These are phyloP conservation scores for Podospora bellae-mahoneyi DNA, from an alignment of 495 filamentous ascomycete genomes.

Conservation along the genomic window DNA sequence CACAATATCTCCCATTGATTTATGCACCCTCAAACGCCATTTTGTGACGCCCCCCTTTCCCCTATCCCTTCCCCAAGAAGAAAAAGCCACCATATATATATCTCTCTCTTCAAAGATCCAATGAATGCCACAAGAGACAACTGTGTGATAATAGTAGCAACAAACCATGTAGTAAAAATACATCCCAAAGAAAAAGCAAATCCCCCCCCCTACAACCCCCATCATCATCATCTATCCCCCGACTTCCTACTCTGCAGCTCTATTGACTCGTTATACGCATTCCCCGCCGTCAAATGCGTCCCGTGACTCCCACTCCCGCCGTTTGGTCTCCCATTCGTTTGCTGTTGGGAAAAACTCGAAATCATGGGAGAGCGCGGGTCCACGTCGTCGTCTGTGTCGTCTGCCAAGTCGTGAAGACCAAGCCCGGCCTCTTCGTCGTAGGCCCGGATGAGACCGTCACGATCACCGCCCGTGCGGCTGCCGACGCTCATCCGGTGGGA, in stretches of 20 bases:
- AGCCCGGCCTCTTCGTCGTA: constrained; percentile 75
- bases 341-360: constrained; percentile 13
- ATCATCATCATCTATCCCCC: constrained; percentile 26
- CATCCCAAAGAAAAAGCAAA: not conserved
- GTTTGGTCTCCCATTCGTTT: constrained; percentile 14
- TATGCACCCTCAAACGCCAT: too few relatives aligned
- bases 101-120: too few relatives aligned
- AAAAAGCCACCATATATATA: too few relatives aligned
- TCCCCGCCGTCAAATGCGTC: constrained; percentile 16
- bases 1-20: too few relatives aligned
- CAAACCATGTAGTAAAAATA: too few relatives aligned
- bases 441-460: constrained; percentile 75
- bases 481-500: constrained; percentile 51
- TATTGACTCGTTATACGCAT: constrained; percentile 38
- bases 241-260: constrained; percentile 44
- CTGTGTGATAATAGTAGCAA: too few relatives aligned
- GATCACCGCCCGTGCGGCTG: constrained; percentile 61
- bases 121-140: too few relatives aligned
- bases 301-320: constrained; percentile 23
- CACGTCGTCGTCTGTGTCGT: constrained; percentile 65
- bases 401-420: constrained; percentile 58
- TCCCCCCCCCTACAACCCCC: not conserved
- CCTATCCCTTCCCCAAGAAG: too few relatives aligned
- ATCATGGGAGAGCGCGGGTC: constrained; percentile 37
- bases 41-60: too few relatives aligned